Conservation (phyloP, 2,329 filamentous ascomycete genomes). For the Hirsutella minnesotensis region DNA sequence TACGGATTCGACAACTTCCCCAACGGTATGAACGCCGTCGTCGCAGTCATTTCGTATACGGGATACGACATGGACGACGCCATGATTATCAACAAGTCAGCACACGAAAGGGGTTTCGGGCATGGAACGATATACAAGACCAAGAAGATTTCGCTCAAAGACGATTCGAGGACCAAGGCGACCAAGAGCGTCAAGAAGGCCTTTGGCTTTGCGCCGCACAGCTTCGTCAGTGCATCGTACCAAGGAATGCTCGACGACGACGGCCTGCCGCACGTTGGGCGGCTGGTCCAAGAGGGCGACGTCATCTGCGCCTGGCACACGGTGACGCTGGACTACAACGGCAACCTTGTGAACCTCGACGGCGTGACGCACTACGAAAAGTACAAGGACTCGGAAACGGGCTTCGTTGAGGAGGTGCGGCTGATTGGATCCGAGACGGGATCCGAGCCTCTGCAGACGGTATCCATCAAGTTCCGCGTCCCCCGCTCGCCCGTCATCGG, state of each 20-base stretch:
- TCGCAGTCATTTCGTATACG: conserved; percentile 96
- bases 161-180: conserved; percentile 58
- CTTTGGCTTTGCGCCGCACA: conserved; percentile 81
- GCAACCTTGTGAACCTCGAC: conserved; percentile 74
- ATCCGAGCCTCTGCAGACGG: conserved; percentile 70
- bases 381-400: conserved; percentile 86
- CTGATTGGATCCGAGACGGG: conserved; percentile 78
- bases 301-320: conserved; percentile 83
- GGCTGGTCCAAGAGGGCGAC: conserved; percentile 67
- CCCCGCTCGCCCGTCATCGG: conserved; percentile 87
- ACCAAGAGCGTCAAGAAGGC: conserved; percentile 63
- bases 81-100: conserved; percentile 98
- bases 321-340: conserved; percentile 68
- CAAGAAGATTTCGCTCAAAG: conserved; percentile 78
- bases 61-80: conserved; percentile 99
- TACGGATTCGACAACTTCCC: conserved; percentile 98
- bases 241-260: conserved; percentile 72
- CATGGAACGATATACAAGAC: conserved; percentile 97
- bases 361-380: conserved; percentile 78
- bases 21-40: conserved; percentile 88
- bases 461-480: conserved; percentile 88
- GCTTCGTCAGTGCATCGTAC: conserved; percentile 57
- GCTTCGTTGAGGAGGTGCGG: conserved; percentile 85
- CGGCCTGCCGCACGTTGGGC: conserved; percentile 72
- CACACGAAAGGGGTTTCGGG: conserved; percentile 90